Base-by-base conservation (phyloP, 768 basidiomycete genomes). In the Russula brevipes region DNA sequence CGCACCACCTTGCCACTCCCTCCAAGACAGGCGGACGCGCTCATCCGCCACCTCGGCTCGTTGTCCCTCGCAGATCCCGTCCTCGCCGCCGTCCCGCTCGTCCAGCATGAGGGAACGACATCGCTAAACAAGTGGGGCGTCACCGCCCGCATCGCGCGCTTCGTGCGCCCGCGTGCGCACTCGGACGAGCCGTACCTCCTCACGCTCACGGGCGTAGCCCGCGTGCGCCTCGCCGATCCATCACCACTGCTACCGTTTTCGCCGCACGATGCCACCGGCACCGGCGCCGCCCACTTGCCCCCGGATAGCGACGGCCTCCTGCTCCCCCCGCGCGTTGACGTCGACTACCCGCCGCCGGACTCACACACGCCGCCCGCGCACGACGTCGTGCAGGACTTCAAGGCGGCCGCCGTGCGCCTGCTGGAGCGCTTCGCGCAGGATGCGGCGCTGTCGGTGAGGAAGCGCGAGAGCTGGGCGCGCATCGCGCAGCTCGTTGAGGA, bases 401-500 rank as follows among this genome's bases (percentile, higher is more conserved):
- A 87, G 70, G 78, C 81, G 17, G 80, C 85, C 10, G 88, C 90
- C 0, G 70, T 85, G 24, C 77, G 82, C 11, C 73, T 93, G 1
- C 77, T 93, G 24, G 88, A 90, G 70, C 78, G 86, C 31, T 81
- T 91, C 7, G 74, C 77, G 41, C 73, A 70, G 65, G 80, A 81
- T 56, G 70, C 74, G 1, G 64, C 70, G 5, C 78, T 76, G 54
- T 78, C 80, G 54, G 73, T 80, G 31, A 50, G 57, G 2, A 78
- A 83, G 61, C 82, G 82, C 61, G 89, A 91, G 39, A 83, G 82
- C 7, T 91, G 86, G 74, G 72, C 79, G 69, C 88, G 86, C 73
- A 83, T 90, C 57, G 79, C 86, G 3, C 76, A 75, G 38, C 87
- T 91, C 82, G 77, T 91, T 10, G 88, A 91, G 63, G 88, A 92